Evolutionary conservation across 768 basidiomycete genomes (phyloP), one percentile per base, ranked within the genome.

Genomic region (Lentinula sp.): DNA sequence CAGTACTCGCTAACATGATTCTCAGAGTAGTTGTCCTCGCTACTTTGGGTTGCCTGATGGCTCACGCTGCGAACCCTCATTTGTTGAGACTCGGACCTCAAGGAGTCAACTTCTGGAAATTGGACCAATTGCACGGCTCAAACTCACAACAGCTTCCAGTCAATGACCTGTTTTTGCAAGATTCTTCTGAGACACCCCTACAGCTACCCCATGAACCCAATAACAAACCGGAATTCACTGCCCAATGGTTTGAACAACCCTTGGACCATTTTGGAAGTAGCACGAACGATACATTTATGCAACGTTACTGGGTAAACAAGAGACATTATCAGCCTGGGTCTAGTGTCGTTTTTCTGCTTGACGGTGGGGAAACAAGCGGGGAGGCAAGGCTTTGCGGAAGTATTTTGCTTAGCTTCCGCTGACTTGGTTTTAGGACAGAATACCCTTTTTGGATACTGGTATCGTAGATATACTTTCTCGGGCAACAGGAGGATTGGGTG

Each of bases 321-420:
- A 82, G 90, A 37, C 86, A 92, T 71, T 98, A 95, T 72, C 77
- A 82, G 59, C 79, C 85, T 0, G 80, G 86, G 6, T 73, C 79
- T 2, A 85, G 86, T 48, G 90, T 86, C 2, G 92, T 98, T 20
- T 88, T 93, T 65, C 84, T 98, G 2, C 74, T 98, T 20, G 96
- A 98, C 71, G 93, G 93, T 0, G 96, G 96, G 15, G 96, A 98
- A 75, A 96, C 93, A 3, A 88, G 84, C 63, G 96, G 93, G 18
- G 85, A 84, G 72, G 83, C 89, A 43, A 66, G 85, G 60, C 23
- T 81, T 78, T 13, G 18, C 68, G 67, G 79, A 64, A 74, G 76
- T 66, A 71, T 72, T 71, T 37, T 49, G 35, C 35, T 39, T 54
- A 49, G 35, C 18, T 60, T 28, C 15, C 20, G 10, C 28, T 43